Evolutionary conservation across 495 filamentous ascomycete species (phyloP).

Genomic region (Penicillium ucsense): DNA sequence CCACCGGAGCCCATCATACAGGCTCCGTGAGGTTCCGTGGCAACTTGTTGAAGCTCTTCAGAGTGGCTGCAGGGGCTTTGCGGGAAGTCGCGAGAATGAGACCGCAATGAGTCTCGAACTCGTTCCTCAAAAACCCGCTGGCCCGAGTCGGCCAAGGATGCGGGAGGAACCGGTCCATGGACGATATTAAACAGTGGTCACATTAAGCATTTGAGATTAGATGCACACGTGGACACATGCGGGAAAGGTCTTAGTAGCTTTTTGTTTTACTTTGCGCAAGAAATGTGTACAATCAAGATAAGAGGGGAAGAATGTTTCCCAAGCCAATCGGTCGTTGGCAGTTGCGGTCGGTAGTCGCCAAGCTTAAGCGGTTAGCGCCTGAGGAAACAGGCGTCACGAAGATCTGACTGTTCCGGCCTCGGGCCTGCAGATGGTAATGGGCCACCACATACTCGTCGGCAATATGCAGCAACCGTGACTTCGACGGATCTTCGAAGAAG

Average conservation of each 20-base stretch:
- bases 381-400: constrained; percentile 8
- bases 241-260: constrained; percentile 6
- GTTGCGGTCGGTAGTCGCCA: no score
- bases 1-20: constrained; percentile 2
- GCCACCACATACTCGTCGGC: no score
- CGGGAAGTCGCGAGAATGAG: no score
- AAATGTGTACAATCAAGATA: not conserved
- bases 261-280: not conserved
- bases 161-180: not conserved
- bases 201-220: constrained; percentile 14
- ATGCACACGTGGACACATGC: constrained; percentile 8
- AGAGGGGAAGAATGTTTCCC: constrained; percentile 13
- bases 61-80: no score
- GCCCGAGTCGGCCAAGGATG: not conserved
- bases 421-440: no score
- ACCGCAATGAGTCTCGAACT: no score
- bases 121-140: no score
- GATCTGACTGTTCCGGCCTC: no score
- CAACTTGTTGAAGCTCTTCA: no score
- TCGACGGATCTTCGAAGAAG: no score
- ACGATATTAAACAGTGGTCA: constrained; percentile 1
- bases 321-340: constrained; percentile 8
- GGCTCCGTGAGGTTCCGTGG: no score
- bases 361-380: constrained; percentile 1
- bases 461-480: no score